Evolutionary conservation across 2,329 filamentous ascomycete genomes (phyloP).

Genomic region (Emergomyces orientalis): DNA sequence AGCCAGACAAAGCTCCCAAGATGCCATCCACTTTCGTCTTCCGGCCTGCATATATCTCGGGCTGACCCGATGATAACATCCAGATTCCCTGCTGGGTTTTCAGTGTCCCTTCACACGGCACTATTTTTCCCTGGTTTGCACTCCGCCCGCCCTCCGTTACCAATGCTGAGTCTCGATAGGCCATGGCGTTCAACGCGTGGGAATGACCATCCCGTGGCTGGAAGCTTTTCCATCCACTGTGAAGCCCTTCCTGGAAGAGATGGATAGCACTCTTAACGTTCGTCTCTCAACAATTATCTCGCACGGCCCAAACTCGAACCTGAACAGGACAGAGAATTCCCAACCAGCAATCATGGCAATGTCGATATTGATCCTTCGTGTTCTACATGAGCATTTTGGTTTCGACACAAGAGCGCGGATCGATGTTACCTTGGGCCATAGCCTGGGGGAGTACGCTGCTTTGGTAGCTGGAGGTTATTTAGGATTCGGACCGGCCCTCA

Average conservation of each 20-base stretch:
- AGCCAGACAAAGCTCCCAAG: constrained; percentile 1
- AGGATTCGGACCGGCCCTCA: constrained; percentile 65
- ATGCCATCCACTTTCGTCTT: neutral
- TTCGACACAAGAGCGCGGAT: constrained; percentile 63
- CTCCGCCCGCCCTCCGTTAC: constrained; percentile 7
- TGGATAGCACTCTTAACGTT: constrained; percentile 66
- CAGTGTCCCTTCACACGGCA: constrained; percentile 30
- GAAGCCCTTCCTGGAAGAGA: constrained; percentile 69
- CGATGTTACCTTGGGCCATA: constrained; percentile 81
- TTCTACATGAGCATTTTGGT: constrained; percentile 75
- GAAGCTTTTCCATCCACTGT: constrained; percentile 74
- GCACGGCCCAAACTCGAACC: constrained; percentile 63
- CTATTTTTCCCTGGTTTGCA: constrained; percentile 40
- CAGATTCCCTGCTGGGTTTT: neutral
- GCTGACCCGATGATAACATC: neutral
- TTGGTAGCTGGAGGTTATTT: constrained; percentile 78
- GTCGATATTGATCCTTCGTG: constrained; percentile 76
- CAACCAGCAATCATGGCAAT: constrained; percentile 96
- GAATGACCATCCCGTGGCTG: constrained; percentile 80
- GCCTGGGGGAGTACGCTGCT: constrained; percentile 85
- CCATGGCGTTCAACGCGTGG: constrained; percentile 80
- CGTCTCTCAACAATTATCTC: constrained; percentile 70
- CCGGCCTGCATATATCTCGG: neutral
- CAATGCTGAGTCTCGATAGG: constrained; percentile 42
- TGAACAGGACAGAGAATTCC: constrained; percentile 77